These are phyloP conservation scores for Tricharina praecox DNA, from an alignment of 495 filamentous ascomycete species.

Conservation along the genomic window DNA sequence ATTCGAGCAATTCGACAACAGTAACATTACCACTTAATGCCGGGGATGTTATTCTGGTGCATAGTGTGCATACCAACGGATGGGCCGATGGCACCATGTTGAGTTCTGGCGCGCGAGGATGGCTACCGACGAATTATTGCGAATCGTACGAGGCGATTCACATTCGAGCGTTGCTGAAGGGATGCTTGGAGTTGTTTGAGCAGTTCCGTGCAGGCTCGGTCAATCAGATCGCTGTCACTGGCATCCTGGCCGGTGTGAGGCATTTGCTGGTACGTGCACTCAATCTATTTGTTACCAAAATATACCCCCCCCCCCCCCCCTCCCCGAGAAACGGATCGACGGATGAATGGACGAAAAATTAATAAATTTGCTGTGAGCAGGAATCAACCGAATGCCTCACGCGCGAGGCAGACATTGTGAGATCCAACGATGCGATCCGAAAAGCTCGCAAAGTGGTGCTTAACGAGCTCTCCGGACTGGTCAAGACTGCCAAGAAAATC, in stretches of 20 bases:
- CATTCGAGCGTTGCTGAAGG: conserved; percentile 70
- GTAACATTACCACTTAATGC: conserved; percentile 76
- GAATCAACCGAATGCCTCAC: conserved; percentile 79
- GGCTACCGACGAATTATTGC: conserved; percentile 98
- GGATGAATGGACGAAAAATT: neutral
- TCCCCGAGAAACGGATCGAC: no score
- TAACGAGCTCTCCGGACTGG: conserved; percentile 73
- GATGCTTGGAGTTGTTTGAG: conserved; percentile 85
- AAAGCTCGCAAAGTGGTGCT: conserved; percentile 69
- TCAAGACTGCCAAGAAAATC: conserved; percentile 63
- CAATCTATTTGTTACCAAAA: conserved; percentile 7
- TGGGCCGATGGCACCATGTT: conserved; percentile 98
- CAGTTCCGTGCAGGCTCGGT: conserved; percentile 49
- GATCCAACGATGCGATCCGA: conserved; percentile 57
- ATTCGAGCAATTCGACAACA: conserved; percentile 48
- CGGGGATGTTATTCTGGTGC: conserved; percentile 84
- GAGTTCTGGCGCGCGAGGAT: conserved; percentile 72
- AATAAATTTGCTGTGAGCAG: conserved; percentile 30
- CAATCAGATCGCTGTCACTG: conserved; percentile 78
- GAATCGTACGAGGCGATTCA: conserved; percentile 77
- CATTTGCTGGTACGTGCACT: conserved; percentile 58
- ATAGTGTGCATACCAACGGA: conserved; percentile 95
- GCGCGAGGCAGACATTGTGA: conserved; percentile 56
- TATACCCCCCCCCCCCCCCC: no score
- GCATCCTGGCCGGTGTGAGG: conserved; percentile 81